phyloP scores from a whole-genome alignment of 768 basidiomycete genomes.

The Astraeus odoratus region DNA sequence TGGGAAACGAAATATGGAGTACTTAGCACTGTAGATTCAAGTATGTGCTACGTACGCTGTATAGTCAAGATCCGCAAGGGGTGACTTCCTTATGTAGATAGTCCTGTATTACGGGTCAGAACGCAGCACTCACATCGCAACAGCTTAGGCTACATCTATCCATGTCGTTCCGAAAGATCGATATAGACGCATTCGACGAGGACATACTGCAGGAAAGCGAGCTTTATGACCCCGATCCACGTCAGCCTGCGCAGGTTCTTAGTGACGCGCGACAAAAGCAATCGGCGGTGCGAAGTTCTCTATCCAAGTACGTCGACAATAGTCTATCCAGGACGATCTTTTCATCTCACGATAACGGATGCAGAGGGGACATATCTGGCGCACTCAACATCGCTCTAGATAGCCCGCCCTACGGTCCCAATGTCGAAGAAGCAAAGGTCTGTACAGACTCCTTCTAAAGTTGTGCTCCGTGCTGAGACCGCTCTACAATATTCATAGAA shows the following conservation, averaged over 20 bases:
- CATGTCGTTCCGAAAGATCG: constrained; percentile 82
- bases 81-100: too few species aligned
- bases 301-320: constrained; percentile 57
- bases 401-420: constrained; percentile 81
- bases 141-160: too few species aligned
- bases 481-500: constrained; percentile 39
- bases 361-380: constrained; percentile 69
- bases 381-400: constrained; percentile 69
- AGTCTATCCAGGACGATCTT: neutral
- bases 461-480: neutral
- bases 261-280: constrained; percentile 74
- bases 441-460: constrained; percentile 7
- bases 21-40: too few species aligned
- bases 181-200: constrained; percentile 92
- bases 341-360: neutral
- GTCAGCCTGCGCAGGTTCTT: constrained; percentile 66
- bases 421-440: constrained; percentile 89
- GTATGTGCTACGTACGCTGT: too few species aligned
- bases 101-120: neutral
- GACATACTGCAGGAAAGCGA: constrained; percentile 81
- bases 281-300: constrained; percentile 57
- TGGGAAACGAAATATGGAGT: too few species aligned
- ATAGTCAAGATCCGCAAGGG: too few species aligned
- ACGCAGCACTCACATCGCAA: too few species aligned
- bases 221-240: constrained; percentile 80